Percentiles rank a stretch among this genome's conserved stretches.
Evolutionary conservation across 352 stramenopile genomes (phyloP).

Genomic region (Phytopythium boreale): DNA sequence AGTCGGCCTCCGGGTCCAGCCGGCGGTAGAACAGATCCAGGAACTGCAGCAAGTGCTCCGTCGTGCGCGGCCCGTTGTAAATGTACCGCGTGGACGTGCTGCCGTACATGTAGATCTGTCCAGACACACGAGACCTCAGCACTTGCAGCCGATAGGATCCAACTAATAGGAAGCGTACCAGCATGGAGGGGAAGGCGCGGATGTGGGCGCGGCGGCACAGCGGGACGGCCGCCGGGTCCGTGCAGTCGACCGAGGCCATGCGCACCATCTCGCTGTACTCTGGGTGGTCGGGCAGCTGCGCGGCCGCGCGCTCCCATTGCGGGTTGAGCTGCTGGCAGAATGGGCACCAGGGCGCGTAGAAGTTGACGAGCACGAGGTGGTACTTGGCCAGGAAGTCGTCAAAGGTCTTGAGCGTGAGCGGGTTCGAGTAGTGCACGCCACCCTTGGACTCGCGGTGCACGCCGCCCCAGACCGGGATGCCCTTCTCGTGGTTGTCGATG

Average conservation of each 20-base stretch:
- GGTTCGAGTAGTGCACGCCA: conserved; percentile 72
- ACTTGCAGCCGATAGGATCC: too few species aligned
- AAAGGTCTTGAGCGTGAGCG: conserved; percentile 62
- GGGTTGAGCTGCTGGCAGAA: conserved; percentile 75
- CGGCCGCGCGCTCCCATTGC: conserved; percentile 71
- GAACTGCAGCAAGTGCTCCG: conserved; percentile 74
- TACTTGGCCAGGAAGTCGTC: conserved; percentile 83
- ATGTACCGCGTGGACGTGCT: conserved; percentile 75
- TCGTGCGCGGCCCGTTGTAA: conserved; percentile 76
- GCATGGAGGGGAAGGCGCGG: conserved; percentile 79
- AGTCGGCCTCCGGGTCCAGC: conserved; percentile 73
- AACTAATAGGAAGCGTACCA: conserved; percentile 17
- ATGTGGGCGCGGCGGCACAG: conserved; percentile 74
- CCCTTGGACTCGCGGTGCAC: conserved; percentile 41
- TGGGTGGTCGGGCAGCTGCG: conserved; percentile 66
- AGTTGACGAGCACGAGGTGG: conserved; percentile 84
- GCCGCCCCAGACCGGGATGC: conserved; percentile 61
- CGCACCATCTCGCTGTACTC: conserved; percentile 77
- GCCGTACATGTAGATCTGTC: conserved; percentile 82
- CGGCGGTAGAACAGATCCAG: conserved; percentile 82
- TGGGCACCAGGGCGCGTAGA: conserved; percentile 80
- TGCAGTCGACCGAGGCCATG: conserved; percentile 83
- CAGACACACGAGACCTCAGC: neutral
- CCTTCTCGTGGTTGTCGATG: conserved; percentile 61
- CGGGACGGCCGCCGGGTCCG: conserved; percentile 49